Evolutionary conservation across 1,284 basidiomycete genomes (phyloP), one percentile per base, ranked within the genome.

Genomic region (Irpex rosettiformis): DNA sequence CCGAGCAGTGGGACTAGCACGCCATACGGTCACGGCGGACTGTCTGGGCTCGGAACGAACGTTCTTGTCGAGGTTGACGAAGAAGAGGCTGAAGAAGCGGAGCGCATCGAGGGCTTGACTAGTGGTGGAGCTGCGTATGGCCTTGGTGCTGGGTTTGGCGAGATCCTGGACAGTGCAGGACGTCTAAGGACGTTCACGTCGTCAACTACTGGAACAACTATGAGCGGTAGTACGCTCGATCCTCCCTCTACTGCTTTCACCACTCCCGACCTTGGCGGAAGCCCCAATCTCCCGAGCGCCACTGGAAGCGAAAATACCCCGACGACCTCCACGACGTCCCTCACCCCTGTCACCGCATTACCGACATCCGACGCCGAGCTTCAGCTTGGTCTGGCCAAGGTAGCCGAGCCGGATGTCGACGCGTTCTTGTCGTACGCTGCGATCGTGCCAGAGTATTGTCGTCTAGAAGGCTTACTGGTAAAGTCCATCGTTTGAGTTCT

Each of bases 371-470:
- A 91, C 63, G 75, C 77, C 5, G 89, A 91, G 72, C 77, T 82
- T 25, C 88, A 91, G 71, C 75, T 89, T 42, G 90, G 90, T 6
- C 72, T 91, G 49, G 86, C 82, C 45, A 91, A 91, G 72, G 87
- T 93, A 5, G 89, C 91, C 0, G 91, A 93, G 62, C 82, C 89
- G 21, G 91, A 93, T 68, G 74, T 85, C 56, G 91, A 92, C 71
- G 85, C 90, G 61, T 93, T 91, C 74, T 82, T 90, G 82, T 82
- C 85, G 1, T 93, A 93, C 70, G 89, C 90, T 10, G 82, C 88
- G 33, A 88, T 92, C 67, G 87, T 92, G n/a, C 87, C 89, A 13
- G 90, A 93, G 73, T 92, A 83, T 70, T 86, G 82, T 72, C 75
- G 90, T 51, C 72, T 93, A 64, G 90, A 92, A 72, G 80, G 82